Evolutionary conservation across 768 basidiomycete genomes (phyloP).

Genomic region (Kwoniella mangroviensis): DNA sequence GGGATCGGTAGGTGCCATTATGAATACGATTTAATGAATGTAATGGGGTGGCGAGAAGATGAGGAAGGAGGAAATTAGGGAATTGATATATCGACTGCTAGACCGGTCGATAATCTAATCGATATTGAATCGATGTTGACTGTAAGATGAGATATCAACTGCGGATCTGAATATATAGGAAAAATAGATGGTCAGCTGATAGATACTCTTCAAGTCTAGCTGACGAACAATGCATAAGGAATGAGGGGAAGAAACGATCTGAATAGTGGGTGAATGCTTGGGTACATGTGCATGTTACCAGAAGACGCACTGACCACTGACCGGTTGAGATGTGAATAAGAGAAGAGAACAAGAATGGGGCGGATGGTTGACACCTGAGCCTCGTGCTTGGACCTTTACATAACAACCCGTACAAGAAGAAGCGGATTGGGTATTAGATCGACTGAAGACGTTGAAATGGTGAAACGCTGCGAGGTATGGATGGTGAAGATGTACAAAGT

Average conservation of each 20-base stretch:
- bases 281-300: neutral
- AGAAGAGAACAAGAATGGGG: neutral
- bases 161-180: slow-evolving; percentile 2
- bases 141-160: slow-evolving; percentile 5
- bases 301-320: neutral
- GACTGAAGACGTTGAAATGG: neutral
- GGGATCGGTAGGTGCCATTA: slow-evolving; percentile 8
- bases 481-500: neutral
- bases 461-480: neutral
- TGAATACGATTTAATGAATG: slow-evolving; percentile 9
- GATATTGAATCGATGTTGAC: slow-evolving; percentile 7
- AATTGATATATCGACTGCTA: slow-evolving; percentile 4
- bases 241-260: neutral
- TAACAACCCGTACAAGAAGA: too few relatives aligned
- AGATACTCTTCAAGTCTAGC: neutral
- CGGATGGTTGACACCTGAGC: neutral
- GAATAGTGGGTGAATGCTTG: neutral
- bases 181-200: neutral
- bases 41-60: neutral
- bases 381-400: neutral
- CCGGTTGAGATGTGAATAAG: neutral
- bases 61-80: neutral
- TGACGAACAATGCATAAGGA: neutral
- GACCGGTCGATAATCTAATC: slow-evolving; percentile 10
- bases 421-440: too few relatives aligned